A percentile compares a stretch with the other conserved stretches of the same genome.
Evolutionary conservation across 768 basidiomycete species (phyloP).

Genomic region (Russula virescens): DNA sequence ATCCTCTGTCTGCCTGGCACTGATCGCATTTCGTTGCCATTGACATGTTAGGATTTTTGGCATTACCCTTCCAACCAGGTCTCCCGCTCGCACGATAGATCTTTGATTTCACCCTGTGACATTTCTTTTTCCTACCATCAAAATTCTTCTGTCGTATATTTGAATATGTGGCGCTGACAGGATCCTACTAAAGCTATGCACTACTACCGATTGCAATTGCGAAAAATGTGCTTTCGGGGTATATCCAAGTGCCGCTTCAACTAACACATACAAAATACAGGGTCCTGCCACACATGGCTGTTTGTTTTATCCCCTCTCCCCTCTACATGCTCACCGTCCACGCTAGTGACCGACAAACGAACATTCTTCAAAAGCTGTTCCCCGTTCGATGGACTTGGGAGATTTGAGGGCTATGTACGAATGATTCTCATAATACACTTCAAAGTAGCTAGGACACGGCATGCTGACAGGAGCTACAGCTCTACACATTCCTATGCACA

Average conservation of each 20-base stretch:
- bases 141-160: neutral
- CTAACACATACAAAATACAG: neutral
- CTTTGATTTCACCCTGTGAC: no score
- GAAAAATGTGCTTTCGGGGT: no score
- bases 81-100: no score
- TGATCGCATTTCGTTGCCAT: no score
- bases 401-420: neutral
- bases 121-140: neutral
- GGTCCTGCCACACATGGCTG: no score
- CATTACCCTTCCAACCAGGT: no score
- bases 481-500: neutral
- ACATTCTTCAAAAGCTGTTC: neutral
- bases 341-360: neutral
- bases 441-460: neutral
- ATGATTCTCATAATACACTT: neutral
- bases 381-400: neutral
- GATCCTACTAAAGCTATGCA: neutral
- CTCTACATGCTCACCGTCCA: neutral
- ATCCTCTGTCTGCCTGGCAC: no score
- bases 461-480: neutral
- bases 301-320: neutral
- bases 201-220: no score
- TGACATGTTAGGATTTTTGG: no score
- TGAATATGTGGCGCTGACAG: neutral
- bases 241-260: no score